These are phyloP conservation scores for Canavalia ensiformis DNA, from an alignment of 306 rosid species.

Conservation along the genomic window DNA sequence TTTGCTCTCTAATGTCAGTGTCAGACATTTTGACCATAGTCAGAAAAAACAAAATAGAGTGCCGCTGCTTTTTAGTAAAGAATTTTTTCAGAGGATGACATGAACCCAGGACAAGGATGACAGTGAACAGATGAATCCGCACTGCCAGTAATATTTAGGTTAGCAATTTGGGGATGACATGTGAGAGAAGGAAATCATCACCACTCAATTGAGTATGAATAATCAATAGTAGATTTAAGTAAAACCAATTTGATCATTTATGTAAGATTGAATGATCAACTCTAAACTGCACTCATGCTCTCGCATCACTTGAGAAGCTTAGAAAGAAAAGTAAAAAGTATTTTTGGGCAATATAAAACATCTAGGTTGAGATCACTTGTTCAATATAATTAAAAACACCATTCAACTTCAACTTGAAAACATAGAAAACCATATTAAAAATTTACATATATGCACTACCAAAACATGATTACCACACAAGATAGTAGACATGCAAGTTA, in stretches of 20 bases:
- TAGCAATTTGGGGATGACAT: too few species aligned
- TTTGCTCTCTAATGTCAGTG: not conserved
- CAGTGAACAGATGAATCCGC: not conserved
- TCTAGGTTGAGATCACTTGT: not conserved
- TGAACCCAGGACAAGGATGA: not conserved
- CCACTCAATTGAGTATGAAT: too few species aligned
- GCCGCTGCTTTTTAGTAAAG: not conserved
- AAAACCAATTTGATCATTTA: too few species aligned
- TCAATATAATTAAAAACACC: not conserved
- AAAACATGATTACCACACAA: slow-evolving; percentile 20
- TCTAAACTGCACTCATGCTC: too few species aligned
- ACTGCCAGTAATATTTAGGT: not conserved
- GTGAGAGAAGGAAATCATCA: too few species aligned
- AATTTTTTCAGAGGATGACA: not conserved
- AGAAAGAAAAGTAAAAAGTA: not conserved
- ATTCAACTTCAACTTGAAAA: slow-evolving; percentile 13
- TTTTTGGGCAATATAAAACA: not conserved
- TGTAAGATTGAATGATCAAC: too few species aligned
- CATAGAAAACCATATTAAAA: not conserved
- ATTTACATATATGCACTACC: not conserved
- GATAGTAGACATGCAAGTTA: slow-evolving; percentile 33
- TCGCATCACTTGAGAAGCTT: too few species aligned
- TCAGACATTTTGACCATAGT: not conserved
- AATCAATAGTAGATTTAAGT: too few species aligned
- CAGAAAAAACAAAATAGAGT: not conserved